Base-by-base conservation (phyloP, 2,329 filamentous ascomycete species). In the Trichoderma aggressivum region DNA sequence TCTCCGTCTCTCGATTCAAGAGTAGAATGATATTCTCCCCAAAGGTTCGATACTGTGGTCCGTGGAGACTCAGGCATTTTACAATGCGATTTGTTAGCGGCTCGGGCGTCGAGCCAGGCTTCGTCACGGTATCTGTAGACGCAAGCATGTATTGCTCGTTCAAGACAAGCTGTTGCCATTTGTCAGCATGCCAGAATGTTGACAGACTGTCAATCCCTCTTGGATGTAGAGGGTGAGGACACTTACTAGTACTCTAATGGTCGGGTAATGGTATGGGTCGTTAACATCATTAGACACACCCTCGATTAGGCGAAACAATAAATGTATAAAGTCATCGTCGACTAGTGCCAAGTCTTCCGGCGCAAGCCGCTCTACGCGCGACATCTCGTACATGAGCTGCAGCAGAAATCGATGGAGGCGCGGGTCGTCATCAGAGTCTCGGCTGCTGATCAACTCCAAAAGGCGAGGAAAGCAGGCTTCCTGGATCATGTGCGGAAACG, bases 121-220 rank as follows among this genome's bases (percentile, higher is more conserved):
- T 82, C 39, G 79, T 78, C 24, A 82, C 82, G 4, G 84, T 80
- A 34, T 85, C 88, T 72, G 87, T 92, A 75, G 85, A 88, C 24
- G 89, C 86, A 70, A 98, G 90, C 92, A 99, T 97, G 81, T 98
- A 99, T 81, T 99, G 96, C 81, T 99, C 96, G 81, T 99, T 99
- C 74, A 99, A 83, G 32, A 98, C 94, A 76, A 99, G 88, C 93
- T 97, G 74, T 64, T 61, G 12, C 5, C 12, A 8, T 39, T 18
- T 55, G 75, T 79, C 64, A 78, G 76, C 70, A 32, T 43, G 11
- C 12, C 16, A n/a, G 14, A 26, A 16, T 21, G 12, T n/a, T 63
- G 26, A 26, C 7, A 21, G 30, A n/a, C 11, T 7, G 30, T 26
- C 34, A 8, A 53, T 24, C 47, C 21, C 6, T 24, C 32, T 30